Evolutionary conservation across 2,329 filamentous ascomycete genomes (phyloP), one percentile per base, ranked within the genome.

Genomic region (Metarhizium guizhouense): DNA sequence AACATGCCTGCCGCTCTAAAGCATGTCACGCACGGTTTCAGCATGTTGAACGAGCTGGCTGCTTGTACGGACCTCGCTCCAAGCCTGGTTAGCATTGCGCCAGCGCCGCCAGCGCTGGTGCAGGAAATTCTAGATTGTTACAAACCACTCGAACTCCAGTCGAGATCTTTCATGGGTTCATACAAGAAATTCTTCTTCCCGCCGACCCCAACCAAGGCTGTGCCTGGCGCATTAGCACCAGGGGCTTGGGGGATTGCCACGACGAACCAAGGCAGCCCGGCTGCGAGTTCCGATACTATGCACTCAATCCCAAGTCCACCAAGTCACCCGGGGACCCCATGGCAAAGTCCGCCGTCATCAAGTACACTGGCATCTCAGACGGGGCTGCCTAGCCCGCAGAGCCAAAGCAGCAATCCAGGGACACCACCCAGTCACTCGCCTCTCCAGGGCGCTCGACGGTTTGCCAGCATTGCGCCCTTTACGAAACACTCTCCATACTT

Each of bases 41-140:
- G 65, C 34, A 72, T 73, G 68, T 61, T 73, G 5, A 73, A 72
- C 20, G 70, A 73, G 54, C 65, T 73, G 11, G 64, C 70, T 0
- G 64, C 65, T 4, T 72, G 70, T 55, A 68, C 70, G 0, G 61
- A 67, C 13, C 69, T 66, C 54, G 70, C 70, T 0, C 68, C 68
- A 1, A 62, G 62, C 47, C 63, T 73, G 1, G 70, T 73, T 36
- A 67, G 70, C 38, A 72, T 73, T 25, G 70, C 70, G 6, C 65
- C 65, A 0, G 69, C 70, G 10, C 70, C 70, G 14, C 70, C 70
- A 3, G 58, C 67, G 0, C 48, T 73, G 40, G 70, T 73, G 0
- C 67, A 71, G 32, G 69, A 73, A 53, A 72, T 73, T 29, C 58
- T 73, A 0, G 70, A 73, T 47, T 73, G 70, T 52, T 73, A 72